These are phyloP conservation scores for Fusarium pseudonygamai DNA, from an alignment of 2,329 filamentous ascomycete species.

Conservation along the genomic window DNA sequence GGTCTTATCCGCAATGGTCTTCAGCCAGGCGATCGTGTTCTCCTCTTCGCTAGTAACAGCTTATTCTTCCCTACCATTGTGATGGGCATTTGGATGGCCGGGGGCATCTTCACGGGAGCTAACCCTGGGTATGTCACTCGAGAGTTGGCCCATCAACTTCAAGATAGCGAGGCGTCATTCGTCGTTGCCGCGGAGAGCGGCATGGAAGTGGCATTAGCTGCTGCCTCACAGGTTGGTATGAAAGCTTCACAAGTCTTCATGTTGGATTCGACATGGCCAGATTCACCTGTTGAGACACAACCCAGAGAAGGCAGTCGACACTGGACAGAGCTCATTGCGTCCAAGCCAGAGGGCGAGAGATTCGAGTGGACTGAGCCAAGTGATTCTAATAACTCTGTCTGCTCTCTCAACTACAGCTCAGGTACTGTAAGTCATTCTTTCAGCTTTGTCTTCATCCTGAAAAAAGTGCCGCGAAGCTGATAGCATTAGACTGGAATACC, in stretches of 20 bases:
- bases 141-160: slow-evolving; percentile 79
- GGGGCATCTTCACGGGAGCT: slow-evolving; percentile 80
- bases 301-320: slow-evolving; percentile 50
- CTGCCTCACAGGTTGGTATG: slow-evolving; percentile 68
- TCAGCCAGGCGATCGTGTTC: slow-evolving; percentile 72
- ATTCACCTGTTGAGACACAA: slow-evolving; percentile 45
- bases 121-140: slow-evolving; percentile 74
- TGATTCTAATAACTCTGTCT: slow-evolving; percentile 62
- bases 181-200: slow-evolving; percentile 70
- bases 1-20: slow-evolving; percentile 73
- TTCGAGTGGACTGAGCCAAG: slow-evolving; percentile 72
- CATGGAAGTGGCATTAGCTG: slow-evolving; percentile 72
- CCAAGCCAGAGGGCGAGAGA: slow-evolving; percentile 58
- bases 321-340: slow-evolving; percentile 71
- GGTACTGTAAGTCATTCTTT: slow-evolving; percentile 60
- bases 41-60: slow-evolving; percentile 78
- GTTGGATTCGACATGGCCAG: slow-evolving; percentile 67
- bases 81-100: slow-evolving; percentile 79
- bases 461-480: not conserved
- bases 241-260: slow-evolving; percentile 66
- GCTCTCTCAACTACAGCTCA: slow-evolving; percentile 81
- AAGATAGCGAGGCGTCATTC: slow-evolving; percentile 74
- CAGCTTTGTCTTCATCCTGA: no score
- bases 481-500: slow-evolving; percentile 72
- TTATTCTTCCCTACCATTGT: slow-evolving; percentile 77